These are phyloP conservation scores for Rhodocollybia butyracea DNA, from an alignment of 768 basidiomycete genomes.

Conservation along the genomic window DNA sequence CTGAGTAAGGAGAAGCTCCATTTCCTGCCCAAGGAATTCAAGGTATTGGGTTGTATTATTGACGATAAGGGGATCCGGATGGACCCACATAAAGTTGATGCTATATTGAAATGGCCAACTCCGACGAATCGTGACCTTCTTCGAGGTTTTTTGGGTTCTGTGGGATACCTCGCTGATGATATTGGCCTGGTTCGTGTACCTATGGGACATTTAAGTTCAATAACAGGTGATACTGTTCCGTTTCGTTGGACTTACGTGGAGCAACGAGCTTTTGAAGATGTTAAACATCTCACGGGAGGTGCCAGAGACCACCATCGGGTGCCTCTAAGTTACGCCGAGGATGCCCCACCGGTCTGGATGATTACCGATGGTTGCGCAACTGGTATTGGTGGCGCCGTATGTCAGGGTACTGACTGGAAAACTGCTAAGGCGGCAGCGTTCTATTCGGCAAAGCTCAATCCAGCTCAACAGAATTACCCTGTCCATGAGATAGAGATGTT, in stretches of 20 bases:
- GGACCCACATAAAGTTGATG: conserved; percentile 31
- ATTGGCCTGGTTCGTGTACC: conserved; percentile 20
- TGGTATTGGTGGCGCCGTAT: conserved; percentile 25
- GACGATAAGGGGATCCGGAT: conserved; percentile 21
- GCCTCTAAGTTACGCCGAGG: conserved; percentile 15
- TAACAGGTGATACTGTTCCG: conserved; percentile 3
- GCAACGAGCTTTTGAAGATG: conserved; percentile 1
- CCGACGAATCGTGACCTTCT: conserved; percentile 23
- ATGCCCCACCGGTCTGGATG: conserved; percentile 21
- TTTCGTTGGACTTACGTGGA: conserved; percentile 2
- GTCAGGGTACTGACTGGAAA: conserved; percentile 22
- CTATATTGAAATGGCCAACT: conserved; percentile 21
- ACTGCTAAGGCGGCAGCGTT: conserved; percentile 25
- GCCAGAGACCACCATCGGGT: conserved; percentile 14
- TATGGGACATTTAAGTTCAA: conserved; percentile 21
- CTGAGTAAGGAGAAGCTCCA: conserved; percentile 25
- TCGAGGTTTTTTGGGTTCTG: conserved; percentile 27
- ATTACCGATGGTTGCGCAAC: conserved; percentile 28
- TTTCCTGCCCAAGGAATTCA: conserved; percentile 21
- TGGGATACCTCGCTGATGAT: conserved; percentile 26
- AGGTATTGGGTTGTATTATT: conserved; percentile 26
- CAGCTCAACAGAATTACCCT: conserved; percentile 36
- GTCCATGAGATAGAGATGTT: conserved; percentile 38
- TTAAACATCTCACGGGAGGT: neutral
- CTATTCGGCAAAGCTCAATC: conserved; percentile 32